Base-by-base conservation (phyloP, 352 stramenopile genomes). In the Phytophthora agathidicida region DNA sequence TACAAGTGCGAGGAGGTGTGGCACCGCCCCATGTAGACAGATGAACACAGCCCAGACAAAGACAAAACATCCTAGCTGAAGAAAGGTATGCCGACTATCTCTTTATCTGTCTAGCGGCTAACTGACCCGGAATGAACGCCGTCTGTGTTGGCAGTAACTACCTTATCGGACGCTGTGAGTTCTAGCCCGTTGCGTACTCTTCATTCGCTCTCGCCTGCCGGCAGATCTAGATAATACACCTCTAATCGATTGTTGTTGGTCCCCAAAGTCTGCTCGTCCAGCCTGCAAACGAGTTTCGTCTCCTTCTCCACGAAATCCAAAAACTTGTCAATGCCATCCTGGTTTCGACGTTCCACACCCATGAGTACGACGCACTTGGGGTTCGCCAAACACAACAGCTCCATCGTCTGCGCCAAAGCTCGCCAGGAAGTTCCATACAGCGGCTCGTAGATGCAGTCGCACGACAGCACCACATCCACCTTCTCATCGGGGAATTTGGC, bases 1-100 rank as follows among this genome's bases (percentile, higher is more conserved):
- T 98, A 98, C 73, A 86, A 95, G 61, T 90, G 93, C 55, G 95
- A 98, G 74, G 91, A 98, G 72, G 88, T 96, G 60, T 97, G 89
- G 89, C 89, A 96, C 43, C 80, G 80, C 22, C 89, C 87, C 23
- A 93, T 97, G 77, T 94, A 86, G 35, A 70, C 28, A 24, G 10
- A 52, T 20, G 50, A 69, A 41, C 48, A 52, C 35, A 57, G 53
- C 45, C 19, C 33, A 33, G 19, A 55, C 54, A 52, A 47, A 47
- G 19, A 20, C 31, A 65, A 58, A 49, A 31, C 16, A 41, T 32
- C 27, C 46, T 39, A 44, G 44, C 35, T 45, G 35, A 48, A 63
- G n/a, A n/a, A n/a, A n/a, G 42, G 24, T 35, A 56, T 49, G 48
- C 7, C 20, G 28, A 37, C 48, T 31, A 27, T 46, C 11, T 54